phyloP scores from a whole-genome alignment of 2,329 filamentous ascomycete genomes.

The Hypoxylon sp. region DNA sequence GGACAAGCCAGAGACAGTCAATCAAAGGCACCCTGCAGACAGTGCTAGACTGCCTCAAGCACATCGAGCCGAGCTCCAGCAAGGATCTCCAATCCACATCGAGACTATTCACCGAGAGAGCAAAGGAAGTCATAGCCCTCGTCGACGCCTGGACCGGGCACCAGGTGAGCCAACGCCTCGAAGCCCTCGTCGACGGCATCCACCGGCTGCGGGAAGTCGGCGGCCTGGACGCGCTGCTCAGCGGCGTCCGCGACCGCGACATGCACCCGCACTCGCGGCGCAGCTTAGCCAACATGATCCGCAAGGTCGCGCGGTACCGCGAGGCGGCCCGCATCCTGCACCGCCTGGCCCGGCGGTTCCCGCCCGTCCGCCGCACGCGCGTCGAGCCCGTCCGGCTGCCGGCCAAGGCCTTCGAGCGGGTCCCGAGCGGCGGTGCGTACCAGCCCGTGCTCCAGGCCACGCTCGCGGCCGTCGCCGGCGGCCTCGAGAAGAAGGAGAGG shows the following conservation, averaged over 20 bases:
- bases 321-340: constrained; percentile 47
- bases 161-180: constrained; percentile 34
- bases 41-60: constrained; percentile 7
- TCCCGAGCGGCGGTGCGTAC: background rate
- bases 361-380: constrained; percentile 42
- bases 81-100: background rate
- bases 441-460: background rate
- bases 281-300: constrained; percentile 45
- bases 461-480: constrained; percentile 30
- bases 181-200: constrained; percentile 44
- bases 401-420: constrained; percentile 37
- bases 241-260: constrained; percentile 32
- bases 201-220: constrained; percentile 36
- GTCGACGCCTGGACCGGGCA: constrained; percentile 41
- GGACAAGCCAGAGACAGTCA: constrained; percentile 8
- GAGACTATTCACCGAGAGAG: constrained; percentile 26
- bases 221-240: constrained; percentile 25
- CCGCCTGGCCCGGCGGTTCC: constrained; percentile 43
- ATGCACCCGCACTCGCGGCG: constrained; percentile 26
- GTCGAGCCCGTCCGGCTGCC: constrained; percentile 45
- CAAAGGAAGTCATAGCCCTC: constrained; percentile 38
- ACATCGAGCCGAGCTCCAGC: background rate
- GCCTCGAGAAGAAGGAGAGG: background rate
- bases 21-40: constrained; percentile 20
- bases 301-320: constrained; percentile 50